Base-by-base conservation (phyloP, 2,329 filamentous ascomycete species). In the Cytospora chrysosperma region DNA sequence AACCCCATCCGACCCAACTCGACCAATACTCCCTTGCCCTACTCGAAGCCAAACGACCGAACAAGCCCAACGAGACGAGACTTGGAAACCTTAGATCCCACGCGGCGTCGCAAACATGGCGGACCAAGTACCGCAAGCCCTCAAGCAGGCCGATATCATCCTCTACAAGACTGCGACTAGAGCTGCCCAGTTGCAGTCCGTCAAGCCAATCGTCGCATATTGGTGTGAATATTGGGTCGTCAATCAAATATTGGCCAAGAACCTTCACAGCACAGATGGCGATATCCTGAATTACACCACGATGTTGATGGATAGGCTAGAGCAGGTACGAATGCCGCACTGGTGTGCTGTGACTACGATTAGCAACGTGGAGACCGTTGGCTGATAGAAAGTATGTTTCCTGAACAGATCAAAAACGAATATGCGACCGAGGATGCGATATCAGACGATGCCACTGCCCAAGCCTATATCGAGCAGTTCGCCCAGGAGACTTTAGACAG, bases 201-300 rank as follows among this genome's bases (percentile, higher is more conserved):
- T 88, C 72, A 95, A 94, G 76, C 95, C 95, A 10, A 91, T 95
- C 65, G 85, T 98, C 69, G 85, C 93, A 67, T 99, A 98, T 76
- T 98, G 94, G 93, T 95, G 94, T 96, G 89, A 96, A 72, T 97
- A 95, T 76, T 95, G 92, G 82, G 91, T 95, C 28, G 90, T 97
- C 54, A 93, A 98, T 72, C 91, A 96, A 73, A 96, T 99, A 69
- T 86, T 99, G 17, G 82, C 85, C 59, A 91, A 89, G 73, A 84
- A 87, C 52, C 85, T 98, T 49, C 94, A 98, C 77, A 88, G 84
- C 65, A 79, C 83, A 69, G 90, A 95, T 74, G 84, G 90, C 68
- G 93, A 94, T 72, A 89, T 90, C 70, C 87, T 91, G 71, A 77
- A 83, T 67, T 99, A 92, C 76, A 97, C 94, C 1, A 91, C 88